Conservation (phyloP, 1,284 basidiomycete genomes). For the Ceratobasidium sp. region DNA sequence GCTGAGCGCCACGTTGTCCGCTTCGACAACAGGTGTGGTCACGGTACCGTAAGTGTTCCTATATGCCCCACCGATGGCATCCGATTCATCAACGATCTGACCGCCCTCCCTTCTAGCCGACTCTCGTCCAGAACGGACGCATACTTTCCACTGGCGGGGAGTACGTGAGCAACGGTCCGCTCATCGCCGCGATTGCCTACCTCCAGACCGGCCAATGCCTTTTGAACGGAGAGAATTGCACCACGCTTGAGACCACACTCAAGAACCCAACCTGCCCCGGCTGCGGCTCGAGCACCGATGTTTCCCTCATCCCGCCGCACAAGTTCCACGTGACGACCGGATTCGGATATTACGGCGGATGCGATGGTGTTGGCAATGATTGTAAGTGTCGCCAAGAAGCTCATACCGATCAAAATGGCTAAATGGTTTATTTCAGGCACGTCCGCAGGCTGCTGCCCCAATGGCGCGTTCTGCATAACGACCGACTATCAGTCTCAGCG, state of each 20-base stretch:
- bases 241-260: no score
- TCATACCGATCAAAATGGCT: no score
- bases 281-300: conserved; percentile 60
- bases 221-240: conserved; percentile 61
- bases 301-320: conserved; percentile 61
- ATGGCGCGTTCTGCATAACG: conserved; percentile 54
- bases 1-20: conserved; percentile 52
- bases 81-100: neutral
- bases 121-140: conserved; percentile 50
- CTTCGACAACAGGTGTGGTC: conserved; percentile 45
- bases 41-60: conserved; percentile 47
- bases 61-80: neutral
- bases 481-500: no score
- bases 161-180: no score
- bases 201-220: conserved; percentile 58
- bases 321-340: conserved; percentile 58
- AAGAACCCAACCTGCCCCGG: conserved; percentile 57
- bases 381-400: no score
- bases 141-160: no score
- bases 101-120: conserved; percentile 48
- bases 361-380: conserved; percentile 57
- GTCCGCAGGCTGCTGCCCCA: conserved; percentile 52
- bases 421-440: conserved; percentile 45
- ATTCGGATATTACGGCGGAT: conserved; percentile 60
- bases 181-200: conserved; percentile 59